A percentile compares a stretch with the other conserved stretches of the same genome.
Evolutionary conservation across 306 rosid species (phyloP).

Genomic region (Pyrus betulifolia): DNA sequence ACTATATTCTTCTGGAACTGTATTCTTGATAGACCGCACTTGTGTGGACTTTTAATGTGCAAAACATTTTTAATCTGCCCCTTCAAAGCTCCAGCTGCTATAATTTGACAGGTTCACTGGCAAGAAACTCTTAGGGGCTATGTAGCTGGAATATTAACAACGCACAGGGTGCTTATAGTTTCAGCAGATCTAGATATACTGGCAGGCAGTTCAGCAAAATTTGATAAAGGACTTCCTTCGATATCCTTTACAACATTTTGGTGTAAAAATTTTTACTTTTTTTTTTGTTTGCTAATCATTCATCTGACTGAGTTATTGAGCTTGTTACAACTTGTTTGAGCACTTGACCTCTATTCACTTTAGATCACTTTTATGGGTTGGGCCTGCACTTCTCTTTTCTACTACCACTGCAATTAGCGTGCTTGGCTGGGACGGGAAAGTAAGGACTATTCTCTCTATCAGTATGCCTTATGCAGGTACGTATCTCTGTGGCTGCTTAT

Average conservation of each 20-base stretch:
- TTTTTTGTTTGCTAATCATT: background rate
- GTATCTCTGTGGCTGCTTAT: constrained; percentile 18
- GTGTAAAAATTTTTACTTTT: background rate
- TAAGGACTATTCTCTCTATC: constrained; percentile 76
- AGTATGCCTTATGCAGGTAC: constrained; percentile 79
- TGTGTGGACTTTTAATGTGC: background rate
- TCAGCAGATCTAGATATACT: constrained; percentile 78
- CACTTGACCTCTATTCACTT: constrained; percentile 69
- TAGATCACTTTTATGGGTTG: constrained; percentile 95
- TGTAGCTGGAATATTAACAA: constrained; percentile 91
- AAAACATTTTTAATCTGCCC: constrained; percentile 10
- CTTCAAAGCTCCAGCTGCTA: constrained; percentile 10
- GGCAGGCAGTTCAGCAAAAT: constrained; percentile 68
- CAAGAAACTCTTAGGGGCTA: constrained; percentile 92
- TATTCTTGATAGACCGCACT: background rate
- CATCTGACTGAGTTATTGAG: background rate
- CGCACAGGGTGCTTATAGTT: constrained; percentile 80
- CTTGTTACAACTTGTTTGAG: constrained; percentile 21
- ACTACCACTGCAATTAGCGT: constrained; percentile 78
- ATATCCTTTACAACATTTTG: constrained; percentile 58
- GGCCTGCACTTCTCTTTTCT: constrained; percentile 95
- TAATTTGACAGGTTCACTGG: constrained; percentile 80
- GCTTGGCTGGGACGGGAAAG: constrained; percentile 99
- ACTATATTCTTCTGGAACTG: background rate
- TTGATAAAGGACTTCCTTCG: constrained; percentile 92